Base-by-base conservation (phyloP, 2,329 filamentous ascomycete genomes). In the Cordyceps sp. region DNA sequence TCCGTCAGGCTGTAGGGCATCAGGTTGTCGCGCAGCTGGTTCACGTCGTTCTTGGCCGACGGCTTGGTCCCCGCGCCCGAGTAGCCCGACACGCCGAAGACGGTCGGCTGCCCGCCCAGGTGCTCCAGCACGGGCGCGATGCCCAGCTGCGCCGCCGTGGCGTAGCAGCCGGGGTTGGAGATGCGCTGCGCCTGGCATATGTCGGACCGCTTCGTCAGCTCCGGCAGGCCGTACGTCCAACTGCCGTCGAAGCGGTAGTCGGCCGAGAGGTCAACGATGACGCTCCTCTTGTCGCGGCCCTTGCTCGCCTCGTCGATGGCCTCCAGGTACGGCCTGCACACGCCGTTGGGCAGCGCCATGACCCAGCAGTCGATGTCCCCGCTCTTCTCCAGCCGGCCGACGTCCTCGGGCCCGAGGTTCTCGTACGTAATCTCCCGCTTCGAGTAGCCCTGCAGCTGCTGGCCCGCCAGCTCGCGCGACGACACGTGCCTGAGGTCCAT, bases 1-100 rank as follows among this genome's bases (percentile, higher is more conserved):
- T 85, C 86, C 22, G 84, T 93, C 1, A 56, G 27, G 35, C 41
- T 44, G 64, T 93, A 96, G 0, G 88, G 78, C 33, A 94, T 80
- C 37, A 96, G 62, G 59, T 94, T 94, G 62, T 92, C 74, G 33
- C 69, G 78, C 18, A 98, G 72, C 42, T 79, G 66, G 22, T 80
- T 64, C 27, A 92, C 72, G 49, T 96, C 81, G 61, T 96, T 98
- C 71, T 93, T 96, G 15, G 84, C 78, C 41, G 75, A 83, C 1
- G 84, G 85, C 65, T 93, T 94, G 29, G 86, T 93, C 43, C 90
- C 90, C 9, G 90, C 90, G 25, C 90, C 90, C 0, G 83, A 92
- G 61, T 94, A 96, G 17, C 88, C 88, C 3, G 81, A 90, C 6
- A 94, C 79, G 53, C 88, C 88, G 47, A 96, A 94, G 31, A 90